Evolutionary conservation across 768 basidiomycete species (phyloP), one percentile per base, ranked within the genome.

Genomic region (Trametopsis cervina): DNA sequence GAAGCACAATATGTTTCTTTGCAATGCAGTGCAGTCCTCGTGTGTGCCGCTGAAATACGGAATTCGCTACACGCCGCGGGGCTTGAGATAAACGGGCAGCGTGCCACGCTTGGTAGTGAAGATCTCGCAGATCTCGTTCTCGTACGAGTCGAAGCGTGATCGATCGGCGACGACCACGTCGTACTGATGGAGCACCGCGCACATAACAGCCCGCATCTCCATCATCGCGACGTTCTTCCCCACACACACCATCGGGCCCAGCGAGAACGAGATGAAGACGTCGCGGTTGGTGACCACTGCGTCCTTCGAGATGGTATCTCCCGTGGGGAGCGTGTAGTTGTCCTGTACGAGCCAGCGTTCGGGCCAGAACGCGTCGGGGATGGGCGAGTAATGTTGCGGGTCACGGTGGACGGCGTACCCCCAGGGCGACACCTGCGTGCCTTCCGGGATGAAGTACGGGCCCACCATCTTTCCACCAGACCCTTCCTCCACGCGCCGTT

Each of bases 341-440:
- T 51, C 50, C 40, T 54, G 46, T 4, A 40, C n/a, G 1, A 60
- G 44, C 57, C 59, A 61, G 13, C 60, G 54, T 13, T 61, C 60
- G 1, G 60, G 60, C 33, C 53, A 51, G 50, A 57, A 61, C 4
- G 21, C 2, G 23, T 58, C 54, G 2, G 60, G 54, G 1, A 53
- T 29, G 13, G 57, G 57, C 2, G 48, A 56, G 44, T 58, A 61
- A 39, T 61, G 52, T 2, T 48, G 49, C n/a, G 52, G 40, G 41
- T 60, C 53, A 9, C 57, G 57, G 20, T 57, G 56, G 2, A 58
- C n/a, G 21, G 49, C 18, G 44, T 53, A 56, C 2, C 36, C 27
- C 17, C 54, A 49, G 9, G 57, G 47, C 37, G 40, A 51, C 17
- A 51, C 42, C 20, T 47, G 44, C 2, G 57, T 59, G 15, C 54